Evolutionary conservation across 2,329 filamentous ascomycete species (phyloP).

Genomic region (Chaetoscypha palmicola): DNA sequence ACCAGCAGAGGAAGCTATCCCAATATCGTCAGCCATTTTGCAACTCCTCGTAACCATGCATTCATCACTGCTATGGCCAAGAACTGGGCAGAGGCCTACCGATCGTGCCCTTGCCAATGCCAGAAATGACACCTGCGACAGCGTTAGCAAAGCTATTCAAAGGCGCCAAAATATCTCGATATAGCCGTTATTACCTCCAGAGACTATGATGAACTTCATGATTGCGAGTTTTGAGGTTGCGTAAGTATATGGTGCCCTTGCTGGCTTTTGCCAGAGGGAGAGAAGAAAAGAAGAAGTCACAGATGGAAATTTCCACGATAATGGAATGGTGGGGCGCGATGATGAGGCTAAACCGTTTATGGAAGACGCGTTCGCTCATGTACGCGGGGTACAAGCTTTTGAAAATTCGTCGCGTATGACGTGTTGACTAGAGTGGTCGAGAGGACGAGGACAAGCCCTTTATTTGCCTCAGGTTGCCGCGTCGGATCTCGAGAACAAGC

Average conservation of each 20-base stretch:
- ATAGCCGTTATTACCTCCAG: conserved; percentile 52
- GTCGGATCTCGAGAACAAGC: too few species aligned
- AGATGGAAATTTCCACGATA: neutral
- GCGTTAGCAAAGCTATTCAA: conserved; percentile 14
- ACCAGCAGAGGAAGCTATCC: conserved; percentile 60
- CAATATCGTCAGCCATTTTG: neutral
- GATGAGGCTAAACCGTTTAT: neutral
- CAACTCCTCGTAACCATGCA: neutral
- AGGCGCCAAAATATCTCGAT: neutral
- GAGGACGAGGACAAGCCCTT: too few species aligned
- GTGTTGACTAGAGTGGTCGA: too few species aligned
- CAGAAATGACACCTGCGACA: conserved; percentile 42
- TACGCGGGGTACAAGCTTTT: neutral
- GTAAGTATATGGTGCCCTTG: conserved; percentile 21
- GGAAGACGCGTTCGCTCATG: neutral
- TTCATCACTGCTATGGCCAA: neutral
- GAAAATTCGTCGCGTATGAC: too few species aligned
- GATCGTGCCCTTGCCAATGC: conserved; percentile 59
- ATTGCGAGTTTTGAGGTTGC: conserved; percentile 29
- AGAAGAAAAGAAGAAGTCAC: conserved; percentile 8
- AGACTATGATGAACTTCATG: conserved; percentile 79
- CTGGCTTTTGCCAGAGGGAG: conserved; percentile 25
- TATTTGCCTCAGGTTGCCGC: too few species aligned
- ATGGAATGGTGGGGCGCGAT: neutral
- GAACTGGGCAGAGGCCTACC: conserved; percentile 38